A percentile compares a stretch with the other conserved stretches of the same genome.
These are phyloP conservation scores for Citrus reticulata DNA, from an alignment of 345 rosid genomes.

Conservation along the genomic window DNA sequence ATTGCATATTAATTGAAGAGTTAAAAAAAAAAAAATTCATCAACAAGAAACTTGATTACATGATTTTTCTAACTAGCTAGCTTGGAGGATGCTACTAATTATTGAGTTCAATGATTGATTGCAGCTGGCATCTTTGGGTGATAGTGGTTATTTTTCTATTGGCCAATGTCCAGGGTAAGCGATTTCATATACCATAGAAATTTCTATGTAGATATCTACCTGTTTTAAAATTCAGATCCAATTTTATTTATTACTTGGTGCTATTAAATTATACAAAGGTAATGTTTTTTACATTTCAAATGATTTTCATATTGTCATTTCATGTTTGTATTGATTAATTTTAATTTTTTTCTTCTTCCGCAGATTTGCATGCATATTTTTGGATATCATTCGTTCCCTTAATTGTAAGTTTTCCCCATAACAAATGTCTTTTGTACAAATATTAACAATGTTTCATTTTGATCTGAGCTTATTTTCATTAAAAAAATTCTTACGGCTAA, in stretches of 20 bases:
- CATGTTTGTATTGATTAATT: not conserved
- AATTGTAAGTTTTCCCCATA: conserved; percentile 36
- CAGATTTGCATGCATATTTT: conserved; percentile 86
- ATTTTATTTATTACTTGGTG: no score
- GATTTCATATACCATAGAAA: not conserved
- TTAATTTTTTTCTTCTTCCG: conserved; percentile 21
- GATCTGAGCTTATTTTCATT: no score
- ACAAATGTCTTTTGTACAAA: no score
- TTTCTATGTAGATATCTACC: no score
- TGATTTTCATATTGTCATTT: no score
- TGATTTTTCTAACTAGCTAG: not conserved
- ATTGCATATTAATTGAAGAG: no score
- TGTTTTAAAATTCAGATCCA: no score
- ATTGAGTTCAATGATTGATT: not conserved
- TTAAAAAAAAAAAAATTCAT: not conserved
- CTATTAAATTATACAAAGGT: no score
- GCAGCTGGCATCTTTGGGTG: conserved; percentile 96
- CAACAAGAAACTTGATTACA: not conserved
- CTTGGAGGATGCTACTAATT: not conserved
- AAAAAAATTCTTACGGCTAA: no score
- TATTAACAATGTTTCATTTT: no score
- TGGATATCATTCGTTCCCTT: conserved; percentile 74
- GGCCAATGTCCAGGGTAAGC: conserved; percentile 61
- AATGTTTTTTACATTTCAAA: no score
- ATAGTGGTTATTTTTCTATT: conserved; percentile 72